Evolutionary conservation across 164 flowering plant species (phyloP), one percentile per base, ranked within the genome.

Genomic region (Euptelea pleiosperma): DNA sequence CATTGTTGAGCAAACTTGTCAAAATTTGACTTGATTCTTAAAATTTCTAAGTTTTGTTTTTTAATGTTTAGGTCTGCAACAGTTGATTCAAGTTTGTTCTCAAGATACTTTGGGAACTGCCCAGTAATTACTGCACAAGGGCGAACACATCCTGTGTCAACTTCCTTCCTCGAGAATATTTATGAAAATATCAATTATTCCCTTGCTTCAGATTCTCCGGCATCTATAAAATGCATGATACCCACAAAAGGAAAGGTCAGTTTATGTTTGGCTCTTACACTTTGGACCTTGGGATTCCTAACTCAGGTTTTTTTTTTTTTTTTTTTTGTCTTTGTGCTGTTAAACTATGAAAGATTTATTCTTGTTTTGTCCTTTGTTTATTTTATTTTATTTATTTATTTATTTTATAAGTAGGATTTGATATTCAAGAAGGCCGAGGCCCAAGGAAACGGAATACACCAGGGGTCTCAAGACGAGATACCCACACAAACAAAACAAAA

Each of bases 161-260:
- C 81, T 18, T 74, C 66, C 72, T 91, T 81, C 83, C 87, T 91
- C 41, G 96, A 91, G 77, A 91, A 91, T 75, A 66, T 88, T 65
- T 81, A 88, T 78, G 90, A 88, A 61, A 77, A 62, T 43, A 67
- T 83, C 55, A 65, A 74, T 35, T 91, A 91, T 64, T 73, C 60
- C 58, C 88, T 91, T 69, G 73, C 87, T 60, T 86, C 96, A 52
- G 98, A 91, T 78, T 86, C 96, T 65, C 84, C 87, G 19, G 89
- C 86, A 6, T 73, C 78, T 46, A 11, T 88, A 53, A 68, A 72
- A 71, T 52, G 41, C 70, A 75, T 67, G 34, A 39, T 69, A 40
- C 67, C 67, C 37, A 52, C 52, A 21, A 68, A 58, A 42, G 79
- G 68, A 50, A 79, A 73, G 96, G 96, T 88, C 44, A 53, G 57